These are phyloP conservation scores for Volvox carteri DNA, from an alignment of 163 green algal species.

Conservation along the genomic window DNA sequence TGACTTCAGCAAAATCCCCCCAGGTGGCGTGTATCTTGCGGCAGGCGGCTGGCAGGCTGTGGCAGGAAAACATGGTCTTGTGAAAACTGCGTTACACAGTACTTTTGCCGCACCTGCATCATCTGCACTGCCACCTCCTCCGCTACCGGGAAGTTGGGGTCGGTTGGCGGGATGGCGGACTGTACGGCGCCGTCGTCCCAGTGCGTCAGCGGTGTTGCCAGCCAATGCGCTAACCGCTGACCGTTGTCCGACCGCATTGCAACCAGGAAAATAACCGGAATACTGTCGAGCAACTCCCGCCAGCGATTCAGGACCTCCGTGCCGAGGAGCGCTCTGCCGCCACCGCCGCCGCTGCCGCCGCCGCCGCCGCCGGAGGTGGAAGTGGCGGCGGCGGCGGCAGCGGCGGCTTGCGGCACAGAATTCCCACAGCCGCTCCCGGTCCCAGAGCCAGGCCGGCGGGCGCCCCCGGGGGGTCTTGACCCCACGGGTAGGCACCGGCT, in stretches of 20 bases:
- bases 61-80: too few relatives aligned
- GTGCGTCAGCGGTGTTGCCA: not conserved
- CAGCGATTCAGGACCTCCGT: not conserved
- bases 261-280: not conserved
- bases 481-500: too few relatives aligned
- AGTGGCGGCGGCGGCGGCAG: not conserved
- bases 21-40: too few relatives aligned
- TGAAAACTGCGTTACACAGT: too few relatives aligned
- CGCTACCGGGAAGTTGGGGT: not conserved
- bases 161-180: not conserved
- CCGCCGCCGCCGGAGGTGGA: not conserved
- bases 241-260: slow-evolving; percentile 25
- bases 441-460: too few relatives aligned
- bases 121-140: not conserved
- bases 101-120: slow-evolving; percentile 7
- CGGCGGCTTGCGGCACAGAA: too few relatives aligned
- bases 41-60: too few relatives aligned
- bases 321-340: not conserved
- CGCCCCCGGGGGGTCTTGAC: too few relatives aligned
- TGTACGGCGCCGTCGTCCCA: not conserved
- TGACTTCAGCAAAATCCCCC: too few relatives aligned
- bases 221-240: slow-evolving; percentile 47
- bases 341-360: not conserved
- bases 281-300: not conserved
- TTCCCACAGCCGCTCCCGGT: too few relatives aligned